Evolutionary conservation across 345 rosid genomes (phyloP).

Genomic region (Arabidopsis suecica): DNA sequence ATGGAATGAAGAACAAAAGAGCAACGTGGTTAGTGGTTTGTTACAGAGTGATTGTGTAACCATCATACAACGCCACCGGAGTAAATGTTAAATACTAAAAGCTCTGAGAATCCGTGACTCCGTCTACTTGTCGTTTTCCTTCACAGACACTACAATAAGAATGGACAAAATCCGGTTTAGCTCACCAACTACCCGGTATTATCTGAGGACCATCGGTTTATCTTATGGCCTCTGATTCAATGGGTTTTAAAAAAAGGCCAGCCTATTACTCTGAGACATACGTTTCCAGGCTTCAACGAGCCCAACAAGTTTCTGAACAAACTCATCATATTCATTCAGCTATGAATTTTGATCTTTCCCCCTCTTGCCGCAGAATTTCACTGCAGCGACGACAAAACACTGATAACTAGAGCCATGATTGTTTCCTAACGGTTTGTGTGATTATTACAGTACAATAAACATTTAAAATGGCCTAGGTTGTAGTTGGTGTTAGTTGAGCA

Average conservation of each 20-base stretch:
- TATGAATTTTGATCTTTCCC: no score
- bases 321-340: no score
- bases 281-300: background rate
- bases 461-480: background rate
- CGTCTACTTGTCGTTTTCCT: constrained; percentile 31
- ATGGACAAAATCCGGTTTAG: constrained; percentile 28
- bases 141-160: background rate
- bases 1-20: background rate
- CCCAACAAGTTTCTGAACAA: background rate
- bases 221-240: background rate
- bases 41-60: constrained; percentile 3
- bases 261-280: background rate
- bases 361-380: no score
- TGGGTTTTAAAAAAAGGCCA: constrained; percentile 9
- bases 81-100: constrained; percentile 16
- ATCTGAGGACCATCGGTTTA: background rate
- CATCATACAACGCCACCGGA: constrained; percentile 3
- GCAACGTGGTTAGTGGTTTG: constrained; percentile 37
- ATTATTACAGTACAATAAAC: background rate
- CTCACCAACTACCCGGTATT: constrained; percentile 33
- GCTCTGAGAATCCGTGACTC: constrained; percentile 39
- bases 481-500: background rate
- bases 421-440: background rate
- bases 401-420: background rate
- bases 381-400: no score